Conservation (phyloP, 768 basidiomycete species). For the Sporobolomyces pararoseus region DNA sequence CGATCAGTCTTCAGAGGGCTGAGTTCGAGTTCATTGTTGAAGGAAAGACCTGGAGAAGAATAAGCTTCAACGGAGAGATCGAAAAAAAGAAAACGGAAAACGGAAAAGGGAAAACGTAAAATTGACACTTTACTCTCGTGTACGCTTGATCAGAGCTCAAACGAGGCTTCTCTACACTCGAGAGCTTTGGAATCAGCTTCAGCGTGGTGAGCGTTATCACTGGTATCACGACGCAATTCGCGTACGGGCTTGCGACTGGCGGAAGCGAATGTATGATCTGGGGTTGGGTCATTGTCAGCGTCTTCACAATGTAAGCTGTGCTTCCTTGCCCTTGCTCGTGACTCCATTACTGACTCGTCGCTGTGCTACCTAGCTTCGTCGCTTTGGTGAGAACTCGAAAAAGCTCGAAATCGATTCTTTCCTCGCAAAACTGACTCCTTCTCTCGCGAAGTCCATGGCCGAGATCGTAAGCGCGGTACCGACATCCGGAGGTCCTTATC, state of each 20-base stretch:
- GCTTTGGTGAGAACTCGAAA: too few species aligned
- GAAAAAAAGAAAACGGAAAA: too few species aligned
- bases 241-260: slow-evolving; percentile 58
- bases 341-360: not conserved
- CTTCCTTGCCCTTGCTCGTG: not conserved
- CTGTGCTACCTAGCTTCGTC: slow-evolving; percentile 54
- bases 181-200: slow-evolving; percentile 55
- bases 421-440: too few species aligned
- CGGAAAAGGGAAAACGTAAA: too few species aligned
- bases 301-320: slow-evolving; percentile 57
- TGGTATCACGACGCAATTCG: slow-evolving; percentile 65
- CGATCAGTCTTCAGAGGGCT: too few species aligned
- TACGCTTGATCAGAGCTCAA: too few species aligned
- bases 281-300: slow-evolving; percentile 47
- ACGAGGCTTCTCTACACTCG: slow-evolving; percentile 28
- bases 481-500: slow-evolving; percentile 53
- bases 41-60: too few species aligned
- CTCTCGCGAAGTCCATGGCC: too few species aligned
- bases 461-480: slow-evolving; percentile 57
- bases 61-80: too few species aligned
- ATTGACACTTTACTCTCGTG: too few species aligned
- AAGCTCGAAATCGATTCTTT: too few species aligned
- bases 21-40: too few species aligned
- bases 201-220: slow-evolving; percentile 68
- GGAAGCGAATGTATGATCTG: slow-evolving; percentile 59